These are phyloP conservation scores for Skeletonema marinoi DNA, from an alignment of 108 stramenopile genomes.

Conservation along the genomic window DNA sequence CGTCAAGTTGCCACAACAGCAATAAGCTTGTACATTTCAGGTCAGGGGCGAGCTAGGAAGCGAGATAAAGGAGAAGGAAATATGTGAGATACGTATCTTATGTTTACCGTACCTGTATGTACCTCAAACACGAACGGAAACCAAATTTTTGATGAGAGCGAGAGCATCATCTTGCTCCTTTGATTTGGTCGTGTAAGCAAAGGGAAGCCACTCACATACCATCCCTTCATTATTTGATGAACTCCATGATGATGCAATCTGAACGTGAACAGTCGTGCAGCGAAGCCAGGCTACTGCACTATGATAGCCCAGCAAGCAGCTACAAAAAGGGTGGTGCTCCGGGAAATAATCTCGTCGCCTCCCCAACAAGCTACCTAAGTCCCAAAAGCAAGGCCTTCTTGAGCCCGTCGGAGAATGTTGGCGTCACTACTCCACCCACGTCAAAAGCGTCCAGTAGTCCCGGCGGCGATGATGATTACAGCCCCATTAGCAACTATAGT, in stretches of 20 bases:
- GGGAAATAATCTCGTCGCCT: neutral
- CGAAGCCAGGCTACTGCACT: neutral
- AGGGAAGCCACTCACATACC: too few relatives aligned
- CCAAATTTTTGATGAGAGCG: too few relatives aligned
- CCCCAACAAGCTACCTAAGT: neutral
- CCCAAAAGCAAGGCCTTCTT: neutral
- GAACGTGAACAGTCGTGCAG: neutral
- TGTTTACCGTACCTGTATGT: too few relatives aligned
- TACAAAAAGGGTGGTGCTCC: neutral
- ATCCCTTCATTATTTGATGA: too few relatives aligned
- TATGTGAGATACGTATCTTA: too few relatives aligned
- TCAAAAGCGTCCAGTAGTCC: neutral
- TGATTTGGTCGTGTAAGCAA: too few relatives aligned
- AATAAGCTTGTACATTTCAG: too few relatives aligned
- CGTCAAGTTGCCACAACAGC: too few relatives aligned
- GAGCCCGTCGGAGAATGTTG: neutral
- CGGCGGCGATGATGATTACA: neutral
- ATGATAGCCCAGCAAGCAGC: neutral
- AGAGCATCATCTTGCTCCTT: too few relatives aligned
- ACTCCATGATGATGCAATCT: neutral
- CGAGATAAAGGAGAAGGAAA: too few relatives aligned
- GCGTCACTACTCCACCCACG: neutral
- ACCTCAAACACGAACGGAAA: too few relatives aligned
- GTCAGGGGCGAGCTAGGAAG: too few relatives aligned
- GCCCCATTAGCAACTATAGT: neutral